These are phyloP conservation scores for Microascus cirrosus DNA, from an alignment of 2,329 filamentous ascomycete species.

Conservation along the genomic window DNA sequence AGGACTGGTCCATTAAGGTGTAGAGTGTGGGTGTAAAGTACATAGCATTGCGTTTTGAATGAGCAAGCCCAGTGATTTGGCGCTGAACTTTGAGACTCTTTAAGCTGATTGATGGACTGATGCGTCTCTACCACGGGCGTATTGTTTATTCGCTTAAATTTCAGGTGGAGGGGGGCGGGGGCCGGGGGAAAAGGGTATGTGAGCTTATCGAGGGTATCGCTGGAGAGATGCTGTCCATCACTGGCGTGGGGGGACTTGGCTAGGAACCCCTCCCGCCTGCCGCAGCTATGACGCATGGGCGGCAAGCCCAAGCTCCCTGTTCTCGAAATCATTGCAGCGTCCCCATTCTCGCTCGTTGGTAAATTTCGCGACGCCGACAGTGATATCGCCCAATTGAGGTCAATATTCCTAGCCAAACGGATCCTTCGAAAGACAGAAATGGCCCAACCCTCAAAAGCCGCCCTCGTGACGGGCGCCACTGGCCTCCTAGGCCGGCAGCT, in stretches of 20 bases:
- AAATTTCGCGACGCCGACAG: not conserved
- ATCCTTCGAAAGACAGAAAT: not conserved
- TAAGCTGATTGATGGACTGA: not conserved
- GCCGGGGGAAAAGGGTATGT: no score
- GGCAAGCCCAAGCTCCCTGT: not conserved
- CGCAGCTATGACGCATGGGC: not conserved
- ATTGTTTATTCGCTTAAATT: not conserved
- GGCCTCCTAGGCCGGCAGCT: constrained; percentile 77
- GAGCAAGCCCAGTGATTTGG: not conserved
- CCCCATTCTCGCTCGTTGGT: not conserved
- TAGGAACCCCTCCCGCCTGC: not conserved
- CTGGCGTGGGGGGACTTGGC: no score
- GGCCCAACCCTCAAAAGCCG: constrained; percentile 25
- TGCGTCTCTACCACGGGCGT: not conserved
- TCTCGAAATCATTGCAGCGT: not conserved
- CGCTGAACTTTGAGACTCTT: not conserved
- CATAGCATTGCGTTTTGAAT: not conserved
- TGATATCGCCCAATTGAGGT: not conserved
- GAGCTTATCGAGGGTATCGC: not conserved
- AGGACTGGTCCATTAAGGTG: constrained; percentile 38
- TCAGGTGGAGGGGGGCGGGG: no score
- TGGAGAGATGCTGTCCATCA: not conserved
- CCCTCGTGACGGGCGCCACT: constrained; percentile 72
- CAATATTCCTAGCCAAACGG: not conserved
- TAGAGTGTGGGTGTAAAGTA: not conserved